These are phyloP conservation scores for Ustilago cynodontis DNA, from an alignment of 1,284 basidiomycete species.

Conservation along the genomic window DNA sequence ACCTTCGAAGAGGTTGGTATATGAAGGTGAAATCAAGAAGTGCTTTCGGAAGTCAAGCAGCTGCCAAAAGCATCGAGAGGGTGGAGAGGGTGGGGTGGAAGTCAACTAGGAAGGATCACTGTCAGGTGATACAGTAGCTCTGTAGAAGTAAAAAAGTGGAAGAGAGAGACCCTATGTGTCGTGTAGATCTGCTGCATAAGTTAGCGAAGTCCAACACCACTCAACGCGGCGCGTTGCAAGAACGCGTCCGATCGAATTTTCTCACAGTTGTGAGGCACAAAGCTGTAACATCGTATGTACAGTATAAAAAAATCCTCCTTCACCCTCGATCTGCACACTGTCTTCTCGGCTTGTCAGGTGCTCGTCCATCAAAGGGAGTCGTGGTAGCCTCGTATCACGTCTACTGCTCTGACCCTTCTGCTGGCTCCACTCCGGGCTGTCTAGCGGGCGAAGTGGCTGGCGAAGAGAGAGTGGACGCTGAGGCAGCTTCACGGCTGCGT, in stretches of 20 bases:
- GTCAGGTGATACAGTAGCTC: neutral
- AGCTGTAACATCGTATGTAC: neutral
- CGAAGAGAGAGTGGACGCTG: neutral
- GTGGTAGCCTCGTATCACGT: neutral
- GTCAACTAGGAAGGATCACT: neutral
- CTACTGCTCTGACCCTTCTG: neutral
- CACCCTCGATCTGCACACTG: no score
- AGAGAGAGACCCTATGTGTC: neutral
- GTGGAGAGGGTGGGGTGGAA: neutral
- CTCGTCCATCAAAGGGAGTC: no score
- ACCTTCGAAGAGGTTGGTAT: neutral
- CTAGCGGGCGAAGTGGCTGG: neutral
- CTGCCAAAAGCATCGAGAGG: neutral
- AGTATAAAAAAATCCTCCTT: no score
- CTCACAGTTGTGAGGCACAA: neutral
- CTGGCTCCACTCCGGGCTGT: neutral
- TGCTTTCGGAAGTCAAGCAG: neutral
- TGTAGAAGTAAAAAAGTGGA: neutral
- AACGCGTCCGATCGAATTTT: conserved; percentile 27
- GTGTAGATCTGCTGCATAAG: conserved; percentile 26
- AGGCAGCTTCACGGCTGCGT: conserved; percentile 23
- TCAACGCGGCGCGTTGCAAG: conserved; percentile 38
- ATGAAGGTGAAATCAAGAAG: neutral
- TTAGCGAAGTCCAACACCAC: conserved; percentile 46
- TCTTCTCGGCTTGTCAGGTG: no score